These are phyloP conservation scores for Wickerhamiella lipophila DNA, from an alignment of 805 yeast genomes.

Conservation along the genomic window DNA sequence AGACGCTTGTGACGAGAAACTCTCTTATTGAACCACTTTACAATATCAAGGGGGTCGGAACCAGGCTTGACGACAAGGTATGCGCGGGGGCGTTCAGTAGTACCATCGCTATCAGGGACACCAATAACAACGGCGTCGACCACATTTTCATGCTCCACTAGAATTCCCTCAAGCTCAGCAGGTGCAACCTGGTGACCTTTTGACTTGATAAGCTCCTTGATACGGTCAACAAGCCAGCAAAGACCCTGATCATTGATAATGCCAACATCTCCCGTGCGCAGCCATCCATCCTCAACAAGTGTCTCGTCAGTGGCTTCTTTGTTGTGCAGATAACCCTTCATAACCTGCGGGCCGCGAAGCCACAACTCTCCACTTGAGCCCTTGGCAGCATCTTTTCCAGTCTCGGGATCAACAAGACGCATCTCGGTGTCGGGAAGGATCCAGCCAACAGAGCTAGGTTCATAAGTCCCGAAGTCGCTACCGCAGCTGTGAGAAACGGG, in stretches of 20 bases:
- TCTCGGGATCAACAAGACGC: constrained; percentile 31
- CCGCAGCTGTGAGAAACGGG: constrained; percentile 37
- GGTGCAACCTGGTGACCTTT: constrained; percentile 86
- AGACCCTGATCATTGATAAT: constrained; percentile 30
- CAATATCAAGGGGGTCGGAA: constrained; percentile 21
- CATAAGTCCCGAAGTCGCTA: constrained; percentile 28
- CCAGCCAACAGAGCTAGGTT: constrained; percentile 38
- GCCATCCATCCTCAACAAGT: constrained; percentile 41
- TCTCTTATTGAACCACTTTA: constrained; percentile 27
- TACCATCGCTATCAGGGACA: constrained; percentile 51
- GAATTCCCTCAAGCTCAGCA: constrained; percentile 82
- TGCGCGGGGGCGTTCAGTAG: constrained; percentile 50
- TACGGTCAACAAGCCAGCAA: constrained; percentile 43
- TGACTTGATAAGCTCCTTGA: constrained; percentile 53
- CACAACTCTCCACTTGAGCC: constrained; percentile 42
- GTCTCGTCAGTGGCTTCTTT: constrained; percentile 36
- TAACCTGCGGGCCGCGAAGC: constrained; percentile 45
- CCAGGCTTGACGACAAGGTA: constrained; percentile 23
- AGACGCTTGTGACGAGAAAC: constrained; percentile 31
- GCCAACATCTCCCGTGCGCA: constrained; percentile 48
- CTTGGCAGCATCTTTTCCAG: constrained; percentile 39
- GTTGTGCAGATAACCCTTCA: constrained; percentile 39
- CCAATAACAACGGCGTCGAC: constrained; percentile 88
- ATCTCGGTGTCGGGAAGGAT: constrained; percentile 37
- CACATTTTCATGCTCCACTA: constrained; percentile 62